Conservation (phyloP, 2,329 filamentous ascomycete genomes). For the Basipetospora chlamydospora region DNA sequence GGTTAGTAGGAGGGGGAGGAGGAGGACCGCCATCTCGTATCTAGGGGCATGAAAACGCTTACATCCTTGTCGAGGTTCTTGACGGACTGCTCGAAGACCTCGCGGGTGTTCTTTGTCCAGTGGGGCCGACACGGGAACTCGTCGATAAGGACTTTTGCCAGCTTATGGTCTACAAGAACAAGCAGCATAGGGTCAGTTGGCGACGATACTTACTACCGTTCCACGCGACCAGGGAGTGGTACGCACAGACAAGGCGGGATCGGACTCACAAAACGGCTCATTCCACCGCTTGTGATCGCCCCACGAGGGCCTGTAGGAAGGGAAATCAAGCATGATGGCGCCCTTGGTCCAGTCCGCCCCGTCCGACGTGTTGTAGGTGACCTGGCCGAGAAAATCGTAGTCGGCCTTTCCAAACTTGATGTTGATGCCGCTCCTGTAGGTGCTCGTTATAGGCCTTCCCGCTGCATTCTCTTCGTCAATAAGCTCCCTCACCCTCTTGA, state of each 20-base stretch:
- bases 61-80: conserved; percentile 32
- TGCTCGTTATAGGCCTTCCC: conserved; percentile 31
- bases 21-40: not conserved
- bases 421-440: conserved; percentile 36
- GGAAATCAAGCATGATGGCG: conserved; percentile 40
- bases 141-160: conserved; percentile 29
- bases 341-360: conserved; percentile 33
- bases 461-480: conserved; percentile 31
- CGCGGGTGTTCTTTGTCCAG: conserved; percentile 38
- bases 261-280: conserved; percentile 32
- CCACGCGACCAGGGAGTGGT: too few species aligned
- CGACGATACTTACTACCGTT: too few species aligned
- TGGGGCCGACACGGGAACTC: conserved; percentile 37
- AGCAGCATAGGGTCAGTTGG: not conserved
- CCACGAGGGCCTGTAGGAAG: conserved; percentile 27
- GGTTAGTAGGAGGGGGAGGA: not conserved
- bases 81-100: conserved; percentile 26
- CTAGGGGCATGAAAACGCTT: conserved; percentile 9
- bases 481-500: conserved; percentile 30
- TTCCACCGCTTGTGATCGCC: conserved; percentile 33
- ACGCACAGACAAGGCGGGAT: not conserved
- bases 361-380: conserved; percentile 30
- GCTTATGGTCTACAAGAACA: conserved; percentile 21
- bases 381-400: conserved; percentile 33
- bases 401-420: conserved; percentile 36